Evolutionary conservation across 2,329 filamentous ascomycete genomes (phyloP).

Genomic region (Calonectria pauciramosa): DNA sequence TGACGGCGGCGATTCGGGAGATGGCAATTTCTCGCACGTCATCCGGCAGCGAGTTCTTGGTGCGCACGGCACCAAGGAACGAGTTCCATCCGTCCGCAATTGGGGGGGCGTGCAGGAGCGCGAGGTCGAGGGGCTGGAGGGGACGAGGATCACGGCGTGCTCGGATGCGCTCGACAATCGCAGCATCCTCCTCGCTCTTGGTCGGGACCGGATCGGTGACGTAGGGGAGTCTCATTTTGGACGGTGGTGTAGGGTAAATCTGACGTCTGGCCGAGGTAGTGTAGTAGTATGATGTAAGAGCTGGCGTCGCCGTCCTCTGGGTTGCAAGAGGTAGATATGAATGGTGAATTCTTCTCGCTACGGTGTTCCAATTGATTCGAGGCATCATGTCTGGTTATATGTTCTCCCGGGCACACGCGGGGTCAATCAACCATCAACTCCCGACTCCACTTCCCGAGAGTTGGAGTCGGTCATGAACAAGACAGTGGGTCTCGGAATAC

Average conservation of each 20-base stretch:
- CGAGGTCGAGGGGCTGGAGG: constrained; percentile 80
- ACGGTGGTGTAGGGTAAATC: constrained; percentile 29
- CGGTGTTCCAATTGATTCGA: constrained; percentile 14
- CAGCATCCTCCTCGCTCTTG: constrained; percentile 60
- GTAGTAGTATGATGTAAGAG: not conserved
- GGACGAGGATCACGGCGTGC: constrained; percentile 77
- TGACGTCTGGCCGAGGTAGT: not conserved
- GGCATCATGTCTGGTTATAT: constrained; percentile 44
- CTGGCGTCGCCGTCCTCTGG: not conserved
- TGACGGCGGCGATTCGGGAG: constrained; percentile 83
- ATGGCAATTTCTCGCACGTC: constrained; percentile 83
- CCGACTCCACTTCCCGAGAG: constrained; percentile 47
- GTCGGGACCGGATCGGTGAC: constrained; percentile 65
- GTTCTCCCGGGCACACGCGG: constrained; percentile 45
- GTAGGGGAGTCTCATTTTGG: constrained; percentile 77
- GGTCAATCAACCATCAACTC: constrained; percentile 42
- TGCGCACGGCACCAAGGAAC: constrained; percentile 75
- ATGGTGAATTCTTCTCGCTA: not conserved
- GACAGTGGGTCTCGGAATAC: constrained; percentile 30
- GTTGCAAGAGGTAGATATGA: not conserved
- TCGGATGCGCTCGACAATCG: constrained; percentile 73
- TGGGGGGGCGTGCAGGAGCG: constrained; percentile 80
- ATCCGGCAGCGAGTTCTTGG: constrained; percentile 62
- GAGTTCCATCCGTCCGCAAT: constrained; percentile 84
- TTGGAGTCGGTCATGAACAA: constrained; percentile 36